Base-by-base conservation (phyloP, 2,329 filamentous ascomycete species). In the Xylaria sp. region DNA sequence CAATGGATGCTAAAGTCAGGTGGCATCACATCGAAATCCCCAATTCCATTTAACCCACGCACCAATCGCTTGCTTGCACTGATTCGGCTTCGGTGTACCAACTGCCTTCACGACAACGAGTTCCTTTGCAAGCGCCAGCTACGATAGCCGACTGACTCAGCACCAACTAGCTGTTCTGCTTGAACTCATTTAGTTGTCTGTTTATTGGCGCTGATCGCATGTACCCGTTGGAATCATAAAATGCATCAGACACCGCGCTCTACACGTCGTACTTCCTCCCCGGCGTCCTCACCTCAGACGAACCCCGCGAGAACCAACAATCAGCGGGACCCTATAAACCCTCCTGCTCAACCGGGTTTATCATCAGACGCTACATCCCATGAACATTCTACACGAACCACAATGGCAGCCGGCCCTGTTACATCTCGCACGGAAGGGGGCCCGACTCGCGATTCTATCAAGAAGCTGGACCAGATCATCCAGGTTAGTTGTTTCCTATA, bases 241-340 rank as follows among this genome's bases (percentile, higher is more conserved):
- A 98, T 98, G 94, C 94, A 98, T 88, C 94, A 97, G 83, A 93
- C 94, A 82, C 91, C 92, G 75, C 90, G 94, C 76, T 88, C 90
- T 71, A 88, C 91, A 73, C 91, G 92, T 73, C 87, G 90, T 80
- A 87, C 89, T 77, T 87, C 91, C 70, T 94, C 93, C 71, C 90
- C 93, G 71, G 90, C 91, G 75, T 89, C 88, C 76, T 91, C 91
- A 58, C 88, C 91, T 62, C 88, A 91, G 79, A 90, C 92, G 69
- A 93, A 92, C 76, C 89, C 91, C 75, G 85, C 88, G 71, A 88
- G 92, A 80, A 88, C 89, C 39, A 93, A 93, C 81, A 94, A 92
- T 79, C 86, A 88, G 65, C 90, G 92, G 88, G 92, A 97, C 83
- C 85, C 75, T 52, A 54, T 72, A 49, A 75, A 73, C 56, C 71